Evolutionary conservation across 805 yeast species (phyloP), one percentile per base, ranked within the genome.

Genomic region (Candida nanaspora): DNA sequence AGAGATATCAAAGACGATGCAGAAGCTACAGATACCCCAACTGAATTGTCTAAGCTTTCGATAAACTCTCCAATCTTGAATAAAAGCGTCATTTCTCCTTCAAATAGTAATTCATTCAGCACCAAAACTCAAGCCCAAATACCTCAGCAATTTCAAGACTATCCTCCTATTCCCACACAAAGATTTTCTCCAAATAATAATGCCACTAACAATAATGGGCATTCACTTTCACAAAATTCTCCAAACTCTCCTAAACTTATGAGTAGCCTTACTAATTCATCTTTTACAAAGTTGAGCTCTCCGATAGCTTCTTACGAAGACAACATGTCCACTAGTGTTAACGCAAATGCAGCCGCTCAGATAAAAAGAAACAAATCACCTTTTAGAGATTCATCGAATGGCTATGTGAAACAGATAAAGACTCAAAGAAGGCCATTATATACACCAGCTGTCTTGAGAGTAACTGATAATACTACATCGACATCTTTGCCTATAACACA

Each of bases 361-460:
- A n/a, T 18, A 22, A 22, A 22, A 26, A 43, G 52, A 44, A 49
- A 56, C 28, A 41, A 43, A 29, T 55, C 59, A 33, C 55, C 63
- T 0, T 58, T 60, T 41, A 51, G 56, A 46, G 60, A 55, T 45
- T 50, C 60, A 1, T 45, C 59, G 26, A 52, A 53, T 39, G 52
- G 59, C 36, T 66, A 66, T 43, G 57, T 82, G 19, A 82, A 80
- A 56, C 94, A 87, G 53, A 78, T 88, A 46, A 78, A 79, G 42
- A 82, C 82, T 36, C 89, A 87, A 47, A 76, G 87, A 57, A 82
- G 86, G 53, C 96, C 97, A 9, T 66, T 89, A 66, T 89, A 87
- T 53, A 70, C 84, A 0, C 98, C 98, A 0, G 96, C 96, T 0
- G 98, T 89, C 10, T 67, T 89, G 39, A 72, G 86, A 49, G 40